phyloP scores from a whole-genome alignment of 148 eudicot genomes.

The Rheum nobile region DNA sequence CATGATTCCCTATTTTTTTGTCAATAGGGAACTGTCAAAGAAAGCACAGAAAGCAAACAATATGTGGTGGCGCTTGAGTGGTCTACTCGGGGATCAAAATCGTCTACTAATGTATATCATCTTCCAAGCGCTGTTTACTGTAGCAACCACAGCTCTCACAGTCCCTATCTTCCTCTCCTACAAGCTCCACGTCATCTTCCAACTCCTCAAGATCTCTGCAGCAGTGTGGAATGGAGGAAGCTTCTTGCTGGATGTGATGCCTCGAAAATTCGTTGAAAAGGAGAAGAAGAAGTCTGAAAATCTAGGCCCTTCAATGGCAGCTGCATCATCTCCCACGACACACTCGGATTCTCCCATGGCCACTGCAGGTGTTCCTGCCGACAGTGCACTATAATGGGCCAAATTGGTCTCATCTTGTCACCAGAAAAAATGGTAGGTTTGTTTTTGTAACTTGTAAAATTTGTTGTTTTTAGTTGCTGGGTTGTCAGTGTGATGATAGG shows the following conservation, averaged over 20 bases:
- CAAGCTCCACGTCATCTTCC: constrained; percentile 50
- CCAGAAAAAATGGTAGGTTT: not conserved
- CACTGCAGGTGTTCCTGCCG: not conserved
- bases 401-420: not conserved
- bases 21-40: constrained; percentile 82
- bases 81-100: constrained; percentile 82
- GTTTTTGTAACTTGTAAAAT: not conserved
- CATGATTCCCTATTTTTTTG: not conserved
- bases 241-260: constrained; percentile 88
- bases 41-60: constrained; percentile 94
- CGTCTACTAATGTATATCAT: constrained; percentile 72
- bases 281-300: constrained; percentile 58
- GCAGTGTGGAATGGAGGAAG: constrained; percentile 91
- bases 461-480: not conserved
- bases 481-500: not conserved
- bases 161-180: constrained; percentile 90
- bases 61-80: constrained; percentile 85
- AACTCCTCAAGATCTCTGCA: constrained; percentile 77
- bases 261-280: constrained; percentile 64
- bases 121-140: constrained; percentile 72
- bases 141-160: constrained; percentile 86
- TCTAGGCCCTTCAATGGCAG: not conserved
- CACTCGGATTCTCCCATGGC: constrained; percentile 3
- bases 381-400: not conserved
- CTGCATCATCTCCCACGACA: not conserved